Evolutionary conservation across 2,329 filamentous ascomycete genomes (phyloP).

Genomic region (Penicillium concentricum): DNA sequence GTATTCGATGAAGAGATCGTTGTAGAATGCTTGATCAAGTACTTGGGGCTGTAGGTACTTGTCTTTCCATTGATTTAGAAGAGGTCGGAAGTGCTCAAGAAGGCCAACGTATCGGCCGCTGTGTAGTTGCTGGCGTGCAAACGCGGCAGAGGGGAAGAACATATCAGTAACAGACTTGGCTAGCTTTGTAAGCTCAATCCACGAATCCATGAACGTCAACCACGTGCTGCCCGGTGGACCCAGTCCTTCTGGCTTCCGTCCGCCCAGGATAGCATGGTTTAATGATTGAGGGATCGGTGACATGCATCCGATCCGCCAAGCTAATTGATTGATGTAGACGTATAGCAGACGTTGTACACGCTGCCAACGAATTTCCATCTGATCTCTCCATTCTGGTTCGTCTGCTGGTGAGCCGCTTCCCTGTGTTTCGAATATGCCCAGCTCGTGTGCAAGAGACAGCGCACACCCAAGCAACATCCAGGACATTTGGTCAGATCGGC

Average conservation of each 20-base stretch:
- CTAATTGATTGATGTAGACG: conserved; percentile 53
- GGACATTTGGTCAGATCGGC: conserved; percentile 58
- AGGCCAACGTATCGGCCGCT: conserved; percentile 54
- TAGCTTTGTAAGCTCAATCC: conserved; percentile 50
- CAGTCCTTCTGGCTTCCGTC: conserved; percentile 33
- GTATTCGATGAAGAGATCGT: conserved; percentile 56
- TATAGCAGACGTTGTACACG: conserved; percentile 43
- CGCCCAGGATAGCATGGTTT: conserved; percentile 34
- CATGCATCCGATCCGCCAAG: conserved; percentile 52
- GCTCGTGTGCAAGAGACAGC: conserved; percentile 53
- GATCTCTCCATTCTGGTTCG: conserved; percentile 30
- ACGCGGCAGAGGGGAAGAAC: conserved; percentile 47
- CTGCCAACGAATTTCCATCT: conserved; percentile 33
- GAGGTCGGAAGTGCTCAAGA: conserved; percentile 42
- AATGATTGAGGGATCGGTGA: conserved; percentile 51
- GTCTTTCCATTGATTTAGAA: conserved; percentile 40
- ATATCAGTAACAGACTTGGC: conserved; percentile 55
- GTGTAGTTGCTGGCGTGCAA: conserved; percentile 36
- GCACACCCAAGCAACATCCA: conserved; percentile 60
- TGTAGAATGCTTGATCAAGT: conserved; percentile 40
- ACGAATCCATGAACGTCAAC: conserved; percentile 53
- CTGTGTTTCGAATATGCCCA: conserved; percentile 51
- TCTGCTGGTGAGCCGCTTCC: conserved; percentile 26
- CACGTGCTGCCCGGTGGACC: conserved; percentile 48
- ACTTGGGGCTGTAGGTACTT: conserved; percentile 35